Base-by-base conservation (phyloP, 2,329 filamentous ascomycete genomes). In the Paecilomyces variotii region DNA sequence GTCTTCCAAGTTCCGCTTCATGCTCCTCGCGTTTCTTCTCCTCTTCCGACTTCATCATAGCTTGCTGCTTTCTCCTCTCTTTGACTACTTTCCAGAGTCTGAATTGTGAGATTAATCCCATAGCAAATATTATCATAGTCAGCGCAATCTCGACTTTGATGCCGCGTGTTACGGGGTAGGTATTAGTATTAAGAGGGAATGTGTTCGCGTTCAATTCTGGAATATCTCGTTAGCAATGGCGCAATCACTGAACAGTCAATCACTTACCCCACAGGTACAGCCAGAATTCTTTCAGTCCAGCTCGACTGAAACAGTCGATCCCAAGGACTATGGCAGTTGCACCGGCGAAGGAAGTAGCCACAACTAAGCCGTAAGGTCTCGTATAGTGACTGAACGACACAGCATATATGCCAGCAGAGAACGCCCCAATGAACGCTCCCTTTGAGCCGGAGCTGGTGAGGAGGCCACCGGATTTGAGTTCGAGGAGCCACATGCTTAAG, bases 281-380 rank as follows among this genome's bases (percentile, higher is more conserved):
- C 93, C 93, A 97, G 65, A 97, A 97, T 72, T 97, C 93, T 72
- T 96, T 97, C 66, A 96, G 78, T 0, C 93, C 93, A n/a, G 91
- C 91, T 62, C 86, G 81, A 67, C 87, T 93, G 67, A 93, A 95
- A 73, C 91, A 96, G 71, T 97, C 93, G 59, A 97, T 89, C 2
- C 93, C 93, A 2, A 97, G 75, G 12, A 96, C 83, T 0, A 88
- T 80, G 2, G 84, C 84, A 0, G 91, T 96, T 2, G 91, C 87
- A 6, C 93, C 93, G 3, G 85, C 82, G 69, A 97, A 95, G 0
- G 92, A 84, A 11, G 91, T 91, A 54, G 84, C 84, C 11, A 79
- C 78, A 39, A 97, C 93, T 54, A 96, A 76, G 1, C 86, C 87
- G 72, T 93, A 93, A 10, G 85, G 84, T 50, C 91, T 84, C 0